Conservation (phyloP, 73 alveolate species). For the Diophrys appendiculata region DNA sequence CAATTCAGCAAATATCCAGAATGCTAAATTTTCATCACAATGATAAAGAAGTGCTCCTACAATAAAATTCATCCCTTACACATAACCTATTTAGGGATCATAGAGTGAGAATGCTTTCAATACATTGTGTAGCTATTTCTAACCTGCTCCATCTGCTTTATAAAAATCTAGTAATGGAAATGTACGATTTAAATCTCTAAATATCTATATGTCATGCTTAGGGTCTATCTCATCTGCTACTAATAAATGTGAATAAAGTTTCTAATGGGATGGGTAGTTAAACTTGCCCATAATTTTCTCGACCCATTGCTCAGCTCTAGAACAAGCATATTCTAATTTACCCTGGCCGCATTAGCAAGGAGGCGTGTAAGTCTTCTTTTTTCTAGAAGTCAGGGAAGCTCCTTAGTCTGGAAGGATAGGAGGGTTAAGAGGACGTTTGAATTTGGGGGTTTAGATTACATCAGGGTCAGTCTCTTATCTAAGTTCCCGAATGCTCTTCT, state of each 20-base stretch:
- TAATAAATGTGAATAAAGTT: not conserved
- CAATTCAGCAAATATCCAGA: conserved; percentile 86
- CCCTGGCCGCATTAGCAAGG: conserved; percentile 7
- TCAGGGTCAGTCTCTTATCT: too few species aligned
- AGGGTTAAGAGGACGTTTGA: too few species aligned
- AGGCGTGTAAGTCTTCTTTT: too few species aligned
- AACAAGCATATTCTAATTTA: not conserved
- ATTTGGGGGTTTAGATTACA: too few species aligned
- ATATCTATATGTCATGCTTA: conserved; percentile 31
- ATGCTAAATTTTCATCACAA: conserved; percentile 82
- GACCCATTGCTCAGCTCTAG: conserved; percentile 2
- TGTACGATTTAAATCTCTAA: conserved; percentile 55
- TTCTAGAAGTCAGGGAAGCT: too few species aligned
- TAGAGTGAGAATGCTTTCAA: conserved; percentile 48
- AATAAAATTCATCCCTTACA: conserved; percentile 92
- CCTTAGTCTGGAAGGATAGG: too few species aligned
- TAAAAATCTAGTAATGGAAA: conserved; percentile 27
- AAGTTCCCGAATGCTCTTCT: too few species aligned
- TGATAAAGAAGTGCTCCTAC: conserved; percentile 86
- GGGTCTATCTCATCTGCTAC: not conserved
- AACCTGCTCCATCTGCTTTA: conserved; percentile 19
- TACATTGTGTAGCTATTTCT: conserved; percentile 29
- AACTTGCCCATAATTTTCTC: not conserved
- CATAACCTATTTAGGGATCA: conserved; percentile 69
- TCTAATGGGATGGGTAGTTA: not conserved